Evolutionary conservation across 2,329 filamentous ascomycete species (phyloP), one percentile per base, ranked within the genome.

Genomic region (Nemania sp.): DNA sequence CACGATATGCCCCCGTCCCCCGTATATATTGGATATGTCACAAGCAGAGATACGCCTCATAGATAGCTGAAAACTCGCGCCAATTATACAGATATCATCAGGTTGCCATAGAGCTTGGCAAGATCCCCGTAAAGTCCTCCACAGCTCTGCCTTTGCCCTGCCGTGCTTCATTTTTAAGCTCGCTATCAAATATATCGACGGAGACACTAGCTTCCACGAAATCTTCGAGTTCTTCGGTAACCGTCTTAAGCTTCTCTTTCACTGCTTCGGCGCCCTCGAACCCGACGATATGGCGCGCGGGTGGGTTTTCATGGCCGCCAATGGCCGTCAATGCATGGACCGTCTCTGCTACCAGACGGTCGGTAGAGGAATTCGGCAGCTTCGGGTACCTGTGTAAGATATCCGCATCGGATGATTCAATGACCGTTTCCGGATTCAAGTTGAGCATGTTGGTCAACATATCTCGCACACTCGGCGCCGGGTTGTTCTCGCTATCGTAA

Each of bases 161-260:
- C 44, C 75, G 75, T 2, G 77, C 80, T 66, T 83, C 80, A 2
- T 71, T 72, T 56, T 77, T 78, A 30, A 82, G 67, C 66, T 82
- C 79, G 62, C 75, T 81, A 36, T 83, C 80, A 56, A 82, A 82
- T 23, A 91, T 89, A 69, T 96, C 92, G 14, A 94, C 91, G 0
- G 90, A 87, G 61, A 88, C 80, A 66, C 91, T 97, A 22, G 91
- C 88, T 64, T 96, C 91, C 23, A 96, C 88, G 72, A 97, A 97
- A 63, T 97, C 94, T 71, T 97, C 94, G 52, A 97, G 75, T 75
- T 97, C 94, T 70, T 97, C 92, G 59, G 91, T 96, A 2, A 97
- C 90, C 2, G 91, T 97, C 76, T 95, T 96, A 51, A 99, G 76
- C 74, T 97, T 97, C 74, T 97, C 94, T 70, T 93, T 95, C 33